A percentile compares a stretch with the other conserved stretches of the same genome.
Evolutionary conservation across 1,284 basidiomycete species (phyloP).

Genomic region (Rhodotorula sp.): DNA sequence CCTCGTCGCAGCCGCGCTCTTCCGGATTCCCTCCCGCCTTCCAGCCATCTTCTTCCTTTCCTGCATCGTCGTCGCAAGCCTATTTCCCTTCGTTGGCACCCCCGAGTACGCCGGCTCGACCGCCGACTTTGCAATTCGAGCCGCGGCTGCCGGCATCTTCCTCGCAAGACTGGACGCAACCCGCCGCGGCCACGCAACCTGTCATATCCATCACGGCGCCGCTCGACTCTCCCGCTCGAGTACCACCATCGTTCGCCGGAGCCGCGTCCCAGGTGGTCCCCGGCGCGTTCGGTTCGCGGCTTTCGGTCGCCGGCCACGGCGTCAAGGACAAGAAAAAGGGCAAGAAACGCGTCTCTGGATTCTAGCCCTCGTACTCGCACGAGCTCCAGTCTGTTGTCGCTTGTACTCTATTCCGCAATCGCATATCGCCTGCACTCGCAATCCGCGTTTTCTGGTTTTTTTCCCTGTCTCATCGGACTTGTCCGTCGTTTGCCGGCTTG

Average conservation of each 20-base stretch:
- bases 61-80: constrained; percentile 10
- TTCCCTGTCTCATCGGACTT: background rate
- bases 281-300: constrained; percentile 64
- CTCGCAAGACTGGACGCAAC: constrained; percentile 10
- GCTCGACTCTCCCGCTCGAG: background rate
- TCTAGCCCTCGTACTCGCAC: constrained; percentile 50
- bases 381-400: background rate
- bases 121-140: background rate
- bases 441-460: background rate
- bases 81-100: constrained; percentile 14
- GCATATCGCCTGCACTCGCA: background rate
- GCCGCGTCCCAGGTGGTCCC: constrained; percentile 61
- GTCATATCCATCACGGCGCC: constrained; percentile 19
- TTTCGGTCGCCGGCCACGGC: constrained; percentile 48
- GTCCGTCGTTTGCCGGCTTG: background rate
- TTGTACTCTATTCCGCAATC: background rate
- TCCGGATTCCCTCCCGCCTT: constrained; percentile 3
- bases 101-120: constrained; percentile 1
- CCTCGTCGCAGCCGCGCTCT: background rate
- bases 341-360: constrained; percentile 73
- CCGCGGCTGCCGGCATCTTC: background rate
- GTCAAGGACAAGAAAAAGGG: constrained; percentile 52
- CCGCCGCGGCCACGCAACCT: constrained; percentile 20
- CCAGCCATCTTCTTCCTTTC: constrained; percentile 7
- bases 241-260: background rate